phyloP scores from a whole-genome alignment of 208 protist species.

The Novymonas esmeraldas region DNA sequence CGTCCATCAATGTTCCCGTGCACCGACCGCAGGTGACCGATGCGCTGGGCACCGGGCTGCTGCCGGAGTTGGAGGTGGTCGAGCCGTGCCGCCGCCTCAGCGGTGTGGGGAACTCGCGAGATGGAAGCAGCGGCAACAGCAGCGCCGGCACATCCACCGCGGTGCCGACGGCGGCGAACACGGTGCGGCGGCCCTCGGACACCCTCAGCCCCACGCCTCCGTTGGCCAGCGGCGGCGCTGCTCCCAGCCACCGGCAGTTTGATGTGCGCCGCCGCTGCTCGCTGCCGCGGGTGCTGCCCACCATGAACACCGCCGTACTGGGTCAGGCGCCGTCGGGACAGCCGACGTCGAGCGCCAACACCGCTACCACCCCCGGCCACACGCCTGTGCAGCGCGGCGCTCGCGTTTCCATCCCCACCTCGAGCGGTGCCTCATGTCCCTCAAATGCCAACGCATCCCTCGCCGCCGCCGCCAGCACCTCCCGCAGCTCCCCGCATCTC shows the following conservation, averaged over 20 bases:
- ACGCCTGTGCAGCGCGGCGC: not conserved
- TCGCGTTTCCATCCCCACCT: not conserved
- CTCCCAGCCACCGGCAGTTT: conserved; percentile 14
- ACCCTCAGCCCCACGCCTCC: not conserved
- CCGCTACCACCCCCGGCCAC: not conserved
- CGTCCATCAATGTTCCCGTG: not conserved
- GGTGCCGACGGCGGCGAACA: not conserved
- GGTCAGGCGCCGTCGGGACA: not conserved
- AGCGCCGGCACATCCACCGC: not conserved
- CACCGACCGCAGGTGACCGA: not conserved
- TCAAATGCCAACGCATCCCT: not conserved
- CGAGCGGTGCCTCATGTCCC: not conserved
- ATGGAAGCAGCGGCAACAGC: not conserved
- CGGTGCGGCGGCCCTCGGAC: conserved; percentile 1
- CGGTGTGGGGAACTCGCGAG: not conserved
- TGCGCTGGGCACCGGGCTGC: no score
- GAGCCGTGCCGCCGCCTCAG: not conserved
- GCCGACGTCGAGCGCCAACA: not conserved
- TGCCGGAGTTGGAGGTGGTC: not conserved
- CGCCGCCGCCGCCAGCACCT: not conserved
- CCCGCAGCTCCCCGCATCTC: no score
- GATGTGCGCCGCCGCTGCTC: conserved; percentile 9
- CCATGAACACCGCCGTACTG: not conserved
- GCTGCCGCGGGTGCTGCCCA: conserved; percentile 11
- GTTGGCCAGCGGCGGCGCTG: not conserved